phyloP scores from a whole-genome alignment of 768 basidiomycete genomes.

The Terana coerulea region DNA sequence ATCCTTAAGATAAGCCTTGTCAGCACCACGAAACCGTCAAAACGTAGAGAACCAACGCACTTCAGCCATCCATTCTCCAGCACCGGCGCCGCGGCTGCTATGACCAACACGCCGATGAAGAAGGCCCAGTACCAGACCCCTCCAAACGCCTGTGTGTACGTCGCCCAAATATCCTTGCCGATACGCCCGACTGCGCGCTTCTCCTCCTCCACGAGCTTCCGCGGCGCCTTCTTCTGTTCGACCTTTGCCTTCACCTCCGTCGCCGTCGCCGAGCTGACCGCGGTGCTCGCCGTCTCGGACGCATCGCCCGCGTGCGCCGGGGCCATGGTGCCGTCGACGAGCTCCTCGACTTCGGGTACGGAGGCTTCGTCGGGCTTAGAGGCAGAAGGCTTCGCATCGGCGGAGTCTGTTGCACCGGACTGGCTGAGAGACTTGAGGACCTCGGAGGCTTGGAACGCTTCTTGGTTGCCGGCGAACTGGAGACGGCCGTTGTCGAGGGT shows the following conservation, averaged over 20 bases:
- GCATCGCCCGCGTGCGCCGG: conserved; percentile 17
- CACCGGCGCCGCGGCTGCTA: conserved; percentile 41
- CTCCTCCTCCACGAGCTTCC: conserved; percentile 78
- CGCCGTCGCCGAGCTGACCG: conserved; percentile 29
- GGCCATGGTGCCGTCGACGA: conserved; percentile 20
- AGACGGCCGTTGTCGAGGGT: conserved; percentile 81
- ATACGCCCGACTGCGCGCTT: conserved; percentile 47
- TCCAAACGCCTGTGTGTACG: conserved; percentile 40
- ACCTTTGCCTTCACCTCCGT: conserved; percentile 25
- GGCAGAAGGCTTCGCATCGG: conserved; percentile 48
- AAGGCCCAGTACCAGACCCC: conserved; percentile 35
- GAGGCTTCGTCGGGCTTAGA: conserved; percentile 41
- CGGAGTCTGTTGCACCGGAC: conserved; percentile 37
- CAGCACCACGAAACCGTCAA: neutral
- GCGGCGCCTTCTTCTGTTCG: conserved; percentile 53
- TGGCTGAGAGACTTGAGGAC: conserved; percentile 66
- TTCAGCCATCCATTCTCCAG: conserved; percentile 46
- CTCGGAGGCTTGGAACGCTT: conserved; percentile 63
- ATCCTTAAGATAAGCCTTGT: conserved; percentile 16
- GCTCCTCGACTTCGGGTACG: conserved; percentile 33
- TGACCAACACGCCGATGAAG: conserved; percentile 31
- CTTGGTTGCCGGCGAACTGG: conserved; percentile 62
- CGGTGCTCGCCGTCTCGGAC: conserved; percentile 44
- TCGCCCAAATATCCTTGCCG: conserved; percentile 40
- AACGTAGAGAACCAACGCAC: conserved; percentile 16